Evolutionary conservation across 306 rosid species (phyloP), one percentile per base, ranked within the genome.

Genomic region (Dryas alaskensis): DNA sequence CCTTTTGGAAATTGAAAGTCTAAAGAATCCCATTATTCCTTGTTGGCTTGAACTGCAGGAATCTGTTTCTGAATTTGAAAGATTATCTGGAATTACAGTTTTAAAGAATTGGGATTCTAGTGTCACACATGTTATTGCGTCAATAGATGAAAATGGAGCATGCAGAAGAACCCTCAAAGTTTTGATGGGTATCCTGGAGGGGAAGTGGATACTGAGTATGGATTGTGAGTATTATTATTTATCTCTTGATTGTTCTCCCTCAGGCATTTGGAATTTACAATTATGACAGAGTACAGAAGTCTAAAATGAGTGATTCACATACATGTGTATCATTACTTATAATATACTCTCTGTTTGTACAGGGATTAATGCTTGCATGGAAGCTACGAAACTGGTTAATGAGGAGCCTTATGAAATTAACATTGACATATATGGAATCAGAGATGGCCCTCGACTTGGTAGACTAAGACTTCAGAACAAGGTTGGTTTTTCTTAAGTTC

Each of bases 131-230:
- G 86, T 94, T 70, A 85, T 94, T 83, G 95, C 96, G 44, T 84
- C 99, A 77, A 83, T 82, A 8, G 89, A 89, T 86, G 92, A 89
- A 87, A 88, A 82, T 78, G 87, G 89, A 58, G 96, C 97, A 75
- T 92, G 96, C 80, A 89, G 48, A 87, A 88, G 99, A 80, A 94
- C 99, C 76, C 91, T 94, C 73, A 94, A 94, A 88, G 90, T 88
- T 67, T 81, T 94, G 81, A 10, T 88, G 89, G 99, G 92, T 74
- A 92, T 92, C 73, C 84, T 94, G 83, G 90, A 88, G 79, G 99
- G 99, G 70, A 94, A 87, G 82, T 94, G 99, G 99, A 85, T 94
- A 81, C 81, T 94, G 67, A 84, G 74, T 60, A 74, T 87, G 77
- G 88, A 76, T 52, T 94, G 99, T 92, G 77, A 85, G 90, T 69